Conservation (phyloP, 352 stramenopile genomes). For the Peronospora destructor region DNA sequence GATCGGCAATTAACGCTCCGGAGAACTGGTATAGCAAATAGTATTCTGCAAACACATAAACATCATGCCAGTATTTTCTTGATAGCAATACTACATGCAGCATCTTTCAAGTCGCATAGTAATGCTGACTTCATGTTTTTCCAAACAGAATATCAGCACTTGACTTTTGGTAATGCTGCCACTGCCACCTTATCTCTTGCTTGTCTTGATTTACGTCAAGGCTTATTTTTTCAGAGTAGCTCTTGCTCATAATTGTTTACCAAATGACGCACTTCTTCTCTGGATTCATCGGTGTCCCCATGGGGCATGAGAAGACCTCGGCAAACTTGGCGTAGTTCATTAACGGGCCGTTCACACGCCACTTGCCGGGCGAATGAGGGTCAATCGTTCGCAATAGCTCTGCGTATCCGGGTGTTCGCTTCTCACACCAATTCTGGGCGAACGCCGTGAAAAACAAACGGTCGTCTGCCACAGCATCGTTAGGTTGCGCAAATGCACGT, state of each 20-base stretch:
- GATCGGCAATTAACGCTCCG: too few species aligned
- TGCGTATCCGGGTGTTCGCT: conserved; percentile 34
- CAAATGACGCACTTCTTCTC: conserved; percentile 60
- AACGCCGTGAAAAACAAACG: conserved; percentile 66
- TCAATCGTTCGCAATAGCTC: conserved; percentile 48
- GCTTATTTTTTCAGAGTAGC: background rate
- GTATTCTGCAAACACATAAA: too few species aligned
- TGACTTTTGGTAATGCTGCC: too few species aligned
- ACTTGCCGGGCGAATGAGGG: conserved; percentile 54
- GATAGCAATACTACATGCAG: too few species aligned
- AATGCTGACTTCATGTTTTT: too few species aligned
- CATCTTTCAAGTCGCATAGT: too few species aligned
- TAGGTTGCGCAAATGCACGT: conserved; percentile 23
- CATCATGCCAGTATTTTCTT: too few species aligned
- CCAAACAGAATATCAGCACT: background rate
- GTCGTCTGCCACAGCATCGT: conserved; percentile 29
- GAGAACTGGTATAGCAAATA: too few species aligned
- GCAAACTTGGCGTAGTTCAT: conserved; percentile 67
- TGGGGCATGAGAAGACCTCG: conserved; percentile 51
- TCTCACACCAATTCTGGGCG: conserved; percentile 61
- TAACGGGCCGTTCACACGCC: conserved; percentile 55
- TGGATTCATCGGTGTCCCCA: conserved; percentile 62
- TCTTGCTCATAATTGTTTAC: conserved; percentile 24
- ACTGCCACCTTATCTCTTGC: too few species aligned
- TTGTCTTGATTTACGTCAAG: too few species aligned